A percentile compares a stretch with the other conserved stretches of the same genome.
Conservation (phyloP, 2,329 filamentous ascomycete genomes). For the Scorias spongiosa region DNA sequence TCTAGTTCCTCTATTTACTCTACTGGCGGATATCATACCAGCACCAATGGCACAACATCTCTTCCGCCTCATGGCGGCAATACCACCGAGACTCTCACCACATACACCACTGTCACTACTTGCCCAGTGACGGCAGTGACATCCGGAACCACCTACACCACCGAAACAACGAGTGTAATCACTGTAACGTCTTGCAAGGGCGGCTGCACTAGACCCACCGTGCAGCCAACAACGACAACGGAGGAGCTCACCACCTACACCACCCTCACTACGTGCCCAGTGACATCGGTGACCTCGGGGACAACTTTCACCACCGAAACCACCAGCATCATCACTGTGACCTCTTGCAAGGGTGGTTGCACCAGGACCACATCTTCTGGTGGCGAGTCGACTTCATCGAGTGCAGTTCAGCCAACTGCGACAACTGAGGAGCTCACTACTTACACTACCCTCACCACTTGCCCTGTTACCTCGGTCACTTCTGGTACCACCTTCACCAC, state of each 20-base stretch:
- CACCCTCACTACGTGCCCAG: constrained; percentile 18
- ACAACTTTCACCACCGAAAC: constrained; percentile 20
- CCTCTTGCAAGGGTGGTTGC: constrained; percentile 24
- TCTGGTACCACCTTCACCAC: neutral
- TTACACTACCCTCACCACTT: constrained; percentile 16
- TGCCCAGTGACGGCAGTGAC: constrained; percentile 14
- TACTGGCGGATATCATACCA: neutral
- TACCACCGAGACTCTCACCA: constrained; percentile 9
- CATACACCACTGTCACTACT: constrained; percentile 19
- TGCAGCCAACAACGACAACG: neutral
- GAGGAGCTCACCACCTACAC: constrained; percentile 17
- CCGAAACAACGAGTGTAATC: constrained; percentile 22
- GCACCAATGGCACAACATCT: neutral
- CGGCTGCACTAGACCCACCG: constrained; percentile 15
- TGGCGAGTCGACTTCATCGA: neutral
- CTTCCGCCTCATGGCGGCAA: neutral
- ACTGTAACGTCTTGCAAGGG: constrained; percentile 24
- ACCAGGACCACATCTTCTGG: constrained; percentile 2
- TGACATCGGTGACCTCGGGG: constrained; percentile 5
- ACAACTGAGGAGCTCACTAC: neutral
- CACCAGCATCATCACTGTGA: constrained; percentile 23
- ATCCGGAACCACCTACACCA: constrained; percentile 14
- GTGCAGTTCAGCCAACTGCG: neutral
- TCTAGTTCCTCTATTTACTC: neutral
- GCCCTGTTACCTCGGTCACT: constrained; percentile 14